phyloP scores from a whole-genome alignment of 768 basidiomycete species.

The Holtermanniella nyarrowii region DNA sequence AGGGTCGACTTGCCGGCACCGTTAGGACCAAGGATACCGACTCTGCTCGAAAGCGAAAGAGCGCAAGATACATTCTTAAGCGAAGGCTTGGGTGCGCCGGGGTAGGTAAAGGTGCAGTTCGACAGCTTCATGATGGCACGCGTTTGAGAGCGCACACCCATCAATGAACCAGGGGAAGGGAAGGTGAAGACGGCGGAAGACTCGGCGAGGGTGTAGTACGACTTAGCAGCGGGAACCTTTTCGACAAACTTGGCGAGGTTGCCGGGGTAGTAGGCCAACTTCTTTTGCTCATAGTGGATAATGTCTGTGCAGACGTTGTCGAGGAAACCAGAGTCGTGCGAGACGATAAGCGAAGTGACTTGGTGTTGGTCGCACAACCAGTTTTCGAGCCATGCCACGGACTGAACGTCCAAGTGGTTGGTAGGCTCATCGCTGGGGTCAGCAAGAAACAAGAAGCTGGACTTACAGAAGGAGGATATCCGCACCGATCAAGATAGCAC shows the following conservation, averaged over 20 bases:
- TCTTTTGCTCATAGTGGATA: constrained; percentile 93
- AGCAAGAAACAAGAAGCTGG: neutral
- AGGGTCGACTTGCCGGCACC: constrained; percentile 94
- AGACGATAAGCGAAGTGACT: constrained; percentile 84
- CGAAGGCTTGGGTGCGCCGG: constrained; percentile 67
- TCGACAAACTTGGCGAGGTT: constrained; percentile 85
- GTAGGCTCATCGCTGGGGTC: constrained; percentile 30
- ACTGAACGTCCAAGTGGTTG: constrained; percentile 48
- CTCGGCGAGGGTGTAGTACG: constrained; percentile 91
- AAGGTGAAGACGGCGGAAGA: constrained; percentile 90
- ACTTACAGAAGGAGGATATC: constrained; percentile 44
- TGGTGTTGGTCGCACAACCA: constrained; percentile 72
- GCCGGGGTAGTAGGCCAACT: constrained; percentile 89
- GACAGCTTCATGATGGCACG: constrained; percentile 88
- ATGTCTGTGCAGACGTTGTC: constrained; percentile 94
- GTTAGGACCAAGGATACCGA: constrained; percentile 84
- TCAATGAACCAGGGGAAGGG: constrained; percentile 87
- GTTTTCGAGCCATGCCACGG: constrained; percentile 83
- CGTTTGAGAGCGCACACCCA: constrained; percentile 94
- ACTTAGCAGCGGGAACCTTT: constrained; percentile 82
- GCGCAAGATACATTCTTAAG: constrained; percentile 82
- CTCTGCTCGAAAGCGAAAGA: constrained; percentile 85
- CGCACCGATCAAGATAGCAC: constrained; percentile 92
- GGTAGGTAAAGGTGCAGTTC: constrained; percentile 89
- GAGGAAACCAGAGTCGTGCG: constrained; percentile 94